phyloP scores from a whole-genome alignment of 1,139 yeast species.

The Arxiozyma bovina region DNA sequence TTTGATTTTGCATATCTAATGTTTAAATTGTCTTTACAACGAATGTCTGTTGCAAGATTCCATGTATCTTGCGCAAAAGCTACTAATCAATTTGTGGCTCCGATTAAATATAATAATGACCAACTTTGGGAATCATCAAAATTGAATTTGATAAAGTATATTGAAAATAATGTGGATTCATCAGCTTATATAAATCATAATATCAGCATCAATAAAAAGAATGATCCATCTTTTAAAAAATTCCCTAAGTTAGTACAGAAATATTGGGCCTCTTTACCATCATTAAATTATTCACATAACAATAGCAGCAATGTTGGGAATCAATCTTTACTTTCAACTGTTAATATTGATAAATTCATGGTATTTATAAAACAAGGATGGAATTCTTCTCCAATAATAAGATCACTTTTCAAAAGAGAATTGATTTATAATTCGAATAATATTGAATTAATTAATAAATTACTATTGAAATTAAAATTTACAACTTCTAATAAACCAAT shows the following conservation, averaged over 20 bases:
- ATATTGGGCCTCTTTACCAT: not conserved
- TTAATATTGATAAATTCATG: not conserved
- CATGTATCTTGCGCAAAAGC: not conserved
- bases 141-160: not conserved
- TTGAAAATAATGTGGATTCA: not conserved
- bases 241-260: not conserved
- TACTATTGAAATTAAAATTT: not conserved
- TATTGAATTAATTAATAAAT: conserved; percentile 1
- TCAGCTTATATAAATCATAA: not conserved
- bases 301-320: not conserved
- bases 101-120: not conserved
- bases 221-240: not conserved
- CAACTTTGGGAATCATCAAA: not conserved
- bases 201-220: not conserved
- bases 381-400: not conserved
- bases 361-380: not conserved
- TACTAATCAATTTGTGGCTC: not conserved
- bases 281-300: not conserved
- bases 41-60: not conserved
- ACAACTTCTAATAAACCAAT: not conserved
- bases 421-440: conserved; percentile 10
- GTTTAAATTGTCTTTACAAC: not conserved
- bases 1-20: not conserved
- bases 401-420: conserved; percentile 16
- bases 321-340: not conserved